Evolutionary conservation across 768 basidiomycete genomes (phyloP), one percentile per base, ranked within the genome.

Genomic region (Calocera cornea): DNA sequence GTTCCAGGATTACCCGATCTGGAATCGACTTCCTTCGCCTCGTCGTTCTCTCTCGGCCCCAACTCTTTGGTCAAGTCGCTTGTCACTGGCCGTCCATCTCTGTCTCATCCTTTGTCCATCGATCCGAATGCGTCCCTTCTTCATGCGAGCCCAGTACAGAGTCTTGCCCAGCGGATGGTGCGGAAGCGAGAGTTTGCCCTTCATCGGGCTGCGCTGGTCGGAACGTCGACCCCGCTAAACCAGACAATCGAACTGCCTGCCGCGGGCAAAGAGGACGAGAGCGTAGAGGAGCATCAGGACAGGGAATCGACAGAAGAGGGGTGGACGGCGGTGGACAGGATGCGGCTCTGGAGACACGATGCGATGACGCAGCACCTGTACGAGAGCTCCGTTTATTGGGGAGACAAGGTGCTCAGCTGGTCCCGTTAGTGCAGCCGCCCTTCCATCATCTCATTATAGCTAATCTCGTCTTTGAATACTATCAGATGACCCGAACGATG

Each of bases 321-420:
- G 8, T 94, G 90, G 91, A 86, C 86, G 1, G 87, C 91, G 81
- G 86, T 98, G 1, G 95, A 97, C 78, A 84, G 95, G 34, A 95
- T 99, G 92, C 82, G 97, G 68, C 79, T 93, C 49, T 98, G 95
- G 95, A 81, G 97, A 44, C 95, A 98, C 74, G 97, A 98, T 78
- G 95, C 97, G 44, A 83, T 99, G 71, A 94, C 95, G 87, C 97
- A 98, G 77, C 97, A 99, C 80, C 79, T 99, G 14, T 97, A 98
- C 76, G 91, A 93, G 70, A 97, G 95, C 0, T 95, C 97, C 1
- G 88, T 90, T 3, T 98, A 97, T 75, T 99, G 97, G 97, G 97
- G 97, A 2, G 93, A 95, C 79, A 98, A 99, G 77, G 87, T 98
- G 54, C 80, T 97, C 60, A 90, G 85, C 69, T 95, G 93, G 92